Percentiles rank a stretch among this genome's conserved stretches.
These are phyloP conservation scores for Prunus persica DNA, from an alignment of 306 rosid genomes.

Conservation along the genomic window DNA sequence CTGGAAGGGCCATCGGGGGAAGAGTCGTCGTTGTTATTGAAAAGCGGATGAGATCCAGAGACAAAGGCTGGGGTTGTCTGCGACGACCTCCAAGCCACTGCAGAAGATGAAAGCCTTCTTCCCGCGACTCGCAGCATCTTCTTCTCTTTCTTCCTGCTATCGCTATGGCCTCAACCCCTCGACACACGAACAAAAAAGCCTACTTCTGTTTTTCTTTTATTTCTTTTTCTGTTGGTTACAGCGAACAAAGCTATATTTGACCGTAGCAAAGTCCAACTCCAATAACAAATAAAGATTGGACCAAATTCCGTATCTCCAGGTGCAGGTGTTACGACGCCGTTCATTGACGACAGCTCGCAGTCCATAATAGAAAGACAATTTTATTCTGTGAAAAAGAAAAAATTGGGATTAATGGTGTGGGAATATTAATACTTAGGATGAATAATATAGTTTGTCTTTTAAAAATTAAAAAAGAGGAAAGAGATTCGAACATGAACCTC, in stretches of 20 bases:
- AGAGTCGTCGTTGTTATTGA: slow-evolving; percentile 9
- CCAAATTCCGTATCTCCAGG: not conserved
- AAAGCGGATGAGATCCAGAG: not conserved
- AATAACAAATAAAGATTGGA: too few relatives aligned
- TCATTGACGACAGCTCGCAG: not conserved
- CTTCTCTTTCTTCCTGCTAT: not conserved
- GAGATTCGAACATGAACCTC: too few relatives aligned
- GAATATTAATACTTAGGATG: too few relatives aligned
- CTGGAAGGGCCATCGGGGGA: slow-evolving; percentile 27
- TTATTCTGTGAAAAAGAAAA: too few relatives aligned
- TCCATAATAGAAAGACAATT: too few relatives aligned
- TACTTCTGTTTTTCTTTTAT: too few relatives aligned
- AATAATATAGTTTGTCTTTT: too few relatives aligned
- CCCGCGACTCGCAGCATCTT: slow-evolving; percentile 18
- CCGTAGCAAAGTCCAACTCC: not conserved
- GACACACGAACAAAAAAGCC: not conserved
- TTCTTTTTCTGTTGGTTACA: not conserved
- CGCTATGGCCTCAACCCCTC: not conserved
- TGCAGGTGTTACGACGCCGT: not conserved
- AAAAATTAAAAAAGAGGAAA: too few relatives aligned
- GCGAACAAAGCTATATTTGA: not conserved
- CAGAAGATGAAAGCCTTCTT: slow-evolving; percentile 22
- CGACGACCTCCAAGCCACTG: slow-evolving; percentile 12
- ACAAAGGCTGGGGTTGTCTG: not conserved
- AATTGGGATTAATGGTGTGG: too few relatives aligned